Conservation (phyloP, 2,329 filamentous ascomycete genomes). For the Hypoxylon rubiginosum region DNA sequence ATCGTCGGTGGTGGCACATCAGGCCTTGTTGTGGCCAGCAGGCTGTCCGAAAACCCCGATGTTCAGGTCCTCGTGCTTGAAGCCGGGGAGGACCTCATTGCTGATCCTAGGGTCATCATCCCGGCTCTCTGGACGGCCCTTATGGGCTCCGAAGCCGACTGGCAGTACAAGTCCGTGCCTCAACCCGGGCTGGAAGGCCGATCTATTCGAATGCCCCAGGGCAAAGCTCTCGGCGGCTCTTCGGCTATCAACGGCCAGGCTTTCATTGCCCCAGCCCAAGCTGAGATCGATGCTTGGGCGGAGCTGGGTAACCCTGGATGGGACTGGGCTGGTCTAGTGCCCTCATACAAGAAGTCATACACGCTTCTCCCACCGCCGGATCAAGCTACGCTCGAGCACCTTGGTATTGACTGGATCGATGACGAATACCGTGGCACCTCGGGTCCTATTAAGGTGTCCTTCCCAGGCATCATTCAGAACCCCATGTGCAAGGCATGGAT, state of each 20-base stretch:
- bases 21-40: slow-evolving; percentile 32
- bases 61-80: slow-evolving; percentile 33
- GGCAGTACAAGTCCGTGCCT: slow-evolving; percentile 31
- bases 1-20: slow-evolving; percentile 34
- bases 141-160: slow-evolving; percentile 28
- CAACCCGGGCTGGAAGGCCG: slow-evolving; percentile 28
- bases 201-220: slow-evolving; percentile 30
- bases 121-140: slow-evolving; percentile 31
- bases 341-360: slow-evolving; percentile 39
- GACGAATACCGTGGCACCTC: slow-evolving; percentile 37
- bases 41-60: slow-evolving; percentile 32
- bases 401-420: slow-evolving; percentile 43
- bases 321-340: slow-evolving; percentile 39
- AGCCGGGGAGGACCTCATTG: slow-evolving; percentile 26
- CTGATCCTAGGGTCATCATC: slow-evolving; percentile 25
- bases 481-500: slow-evolving; percentile 45
- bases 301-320: slow-evolving; percentile 43
- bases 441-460: slow-evolving; percentile 42
- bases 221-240: slow-evolving; percentile 43
- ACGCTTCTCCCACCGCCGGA: slow-evolving; percentile 37
- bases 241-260: slow-evolving; percentile 44
- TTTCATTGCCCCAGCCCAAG: slow-evolving; percentile 38
- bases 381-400: slow-evolving; percentile 36
- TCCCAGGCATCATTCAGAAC: slow-evolving; percentile 42
- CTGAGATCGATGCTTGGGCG: slow-evolving; percentile 42